Evolutionary conservation across 2,329 filamentous ascomycete species (phyloP).

Genomic region (Rugonectria rugulosa): DNA sequence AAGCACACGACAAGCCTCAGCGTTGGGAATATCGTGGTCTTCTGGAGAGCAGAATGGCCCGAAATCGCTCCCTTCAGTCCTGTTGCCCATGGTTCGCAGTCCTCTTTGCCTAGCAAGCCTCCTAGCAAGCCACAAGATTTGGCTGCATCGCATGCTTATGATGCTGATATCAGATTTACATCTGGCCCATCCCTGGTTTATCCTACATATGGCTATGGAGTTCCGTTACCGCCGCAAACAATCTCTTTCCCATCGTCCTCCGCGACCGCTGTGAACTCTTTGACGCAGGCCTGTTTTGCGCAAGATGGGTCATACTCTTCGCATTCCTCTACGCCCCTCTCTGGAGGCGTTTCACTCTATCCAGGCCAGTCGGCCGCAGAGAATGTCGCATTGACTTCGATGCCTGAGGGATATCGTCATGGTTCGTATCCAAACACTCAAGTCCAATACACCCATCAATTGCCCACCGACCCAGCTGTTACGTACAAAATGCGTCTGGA

Average conservation of each 20-base stretch:
- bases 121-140: too few species aligned
- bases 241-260: too few species aligned
- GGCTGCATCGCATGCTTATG: too few species aligned
- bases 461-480: slow-evolving; percentile 13
- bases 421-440: slow-evolving; percentile 14
- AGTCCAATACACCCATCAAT: slow-evolving; percentile 2
- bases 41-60: slow-evolving; percentile 86
- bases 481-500: slow-evolving; percentile 57
- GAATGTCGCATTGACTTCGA: slow-evolving; percentile 11
- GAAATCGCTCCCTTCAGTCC: slow-evolving; percentile 75
- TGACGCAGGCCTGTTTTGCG: slow-evolving; percentile 20
- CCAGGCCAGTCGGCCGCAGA: slow-evolving; percentile 10
- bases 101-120: slow-evolving; percentile 4
- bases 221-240: too few species aligned
- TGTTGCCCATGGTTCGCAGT: slow-evolving; percentile 55
- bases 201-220: slow-evolving; percentile 24
- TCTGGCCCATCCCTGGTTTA: slow-evolving; percentile 23
- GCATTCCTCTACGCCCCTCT: slow-evolving; percentile 20
- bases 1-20: slow-evolving; percentile 80
- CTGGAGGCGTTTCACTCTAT: slow-evolving; percentile 1
- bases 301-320: slow-evolving; percentile 21
- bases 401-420: slow-evolving; percentile 7
- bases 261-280: too few species aligned
- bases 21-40: slow-evolving; percentile 74
- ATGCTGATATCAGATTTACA: slow-evolving; percentile 5